These are phyloP conservation scores for Corynascus novoguineensis DNA, from an alignment of 495 filamentous ascomycete species.

Conservation along the genomic window DNA sequence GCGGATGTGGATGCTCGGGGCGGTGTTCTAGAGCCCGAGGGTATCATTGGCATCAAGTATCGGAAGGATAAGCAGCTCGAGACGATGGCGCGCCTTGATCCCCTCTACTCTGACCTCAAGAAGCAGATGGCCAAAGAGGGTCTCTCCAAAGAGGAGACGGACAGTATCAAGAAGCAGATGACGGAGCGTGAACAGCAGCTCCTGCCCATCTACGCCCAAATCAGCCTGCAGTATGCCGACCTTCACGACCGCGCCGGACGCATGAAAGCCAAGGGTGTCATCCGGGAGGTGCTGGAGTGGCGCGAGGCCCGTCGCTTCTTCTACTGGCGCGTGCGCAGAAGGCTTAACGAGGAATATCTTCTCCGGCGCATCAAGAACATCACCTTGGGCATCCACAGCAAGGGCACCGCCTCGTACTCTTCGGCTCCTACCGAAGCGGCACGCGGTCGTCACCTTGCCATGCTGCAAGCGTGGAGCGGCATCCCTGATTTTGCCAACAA, in stretches of 20 bases:
- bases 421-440: conserved; percentile 42
- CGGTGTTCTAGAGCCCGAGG: conserved; percentile 96
- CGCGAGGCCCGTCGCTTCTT: conserved; percentile 93
- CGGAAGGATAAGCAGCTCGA: conserved; percentile 94
- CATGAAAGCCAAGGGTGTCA: conserved; percentile 95
- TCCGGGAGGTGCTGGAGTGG: conserved; percentile 80
- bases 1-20: conserved; percentile 93
- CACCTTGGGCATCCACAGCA: conserved; percentile 25
- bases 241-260: conserved; percentile 95
- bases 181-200: conserved; percentile 80
- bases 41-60: conserved; percentile 98
- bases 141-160: conserved; percentile 65
- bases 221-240: conserved; percentile 91
- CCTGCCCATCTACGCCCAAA: conserved; percentile 86
- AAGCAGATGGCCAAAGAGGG: conserved; percentile 62
- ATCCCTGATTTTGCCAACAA: conserved; percentile 65
- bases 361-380: conserved; percentile 75
- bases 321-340: conserved; percentile 97
- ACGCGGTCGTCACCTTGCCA: conserved; percentile 58
- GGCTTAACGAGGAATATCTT: conserved; percentile 94
- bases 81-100: conserved; percentile 93
- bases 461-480: conserved; percentile 71
- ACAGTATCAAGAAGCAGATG: conserved; percentile 79
- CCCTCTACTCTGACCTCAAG: conserved; percentile 74
- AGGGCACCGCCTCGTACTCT: conserved; percentile 29